These are phyloP conservation scores for Acanthamoeba royreba DNA, from an alignment of 208 protist species.

Conservation along the genomic window DNA sequence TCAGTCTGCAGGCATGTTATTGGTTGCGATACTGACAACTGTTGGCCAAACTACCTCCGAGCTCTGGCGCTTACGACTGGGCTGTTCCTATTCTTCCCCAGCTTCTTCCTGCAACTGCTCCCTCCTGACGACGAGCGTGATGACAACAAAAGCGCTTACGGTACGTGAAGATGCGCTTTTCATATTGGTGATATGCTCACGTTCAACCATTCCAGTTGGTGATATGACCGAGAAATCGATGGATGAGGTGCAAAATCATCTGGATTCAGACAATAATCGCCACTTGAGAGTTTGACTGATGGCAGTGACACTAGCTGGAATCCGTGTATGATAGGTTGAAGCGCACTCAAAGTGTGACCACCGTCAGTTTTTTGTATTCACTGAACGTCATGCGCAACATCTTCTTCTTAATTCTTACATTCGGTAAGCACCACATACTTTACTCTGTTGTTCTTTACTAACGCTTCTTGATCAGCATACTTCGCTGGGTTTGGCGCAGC, in stretches of 20 bases:
- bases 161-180: neutral
- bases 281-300: too few relatives aligned
- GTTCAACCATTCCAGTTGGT: too few relatives aligned
- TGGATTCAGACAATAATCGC: too few relatives aligned
- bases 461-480: neutral
- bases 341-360: too few relatives aligned
- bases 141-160: too few relatives aligned
- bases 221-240: too few relatives aligned
- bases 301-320: neutral
- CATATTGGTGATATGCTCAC: neutral
- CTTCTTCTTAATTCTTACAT: neutral
- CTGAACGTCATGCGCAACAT: neutral
- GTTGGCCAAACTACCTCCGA: neutral
- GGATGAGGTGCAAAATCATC: too few relatives aligned
- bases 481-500: neutral
- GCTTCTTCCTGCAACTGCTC: neutral
- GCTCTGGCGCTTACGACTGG: neutral
- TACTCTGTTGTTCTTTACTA: neutral
- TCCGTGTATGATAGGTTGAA: neutral
- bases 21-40: neutral
- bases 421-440: neutral
- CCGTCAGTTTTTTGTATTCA: neutral
- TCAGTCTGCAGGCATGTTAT: neutral
- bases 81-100: neutral
- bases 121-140: too few relatives aligned